A percentile compares a stretch with the other conserved stretches of the same genome.
These are phyloP conservation scores for Globisporangium echinulatum DNA, from an alignment of 352 stramenopile genomes.

Conservation along the genomic window DNA sequence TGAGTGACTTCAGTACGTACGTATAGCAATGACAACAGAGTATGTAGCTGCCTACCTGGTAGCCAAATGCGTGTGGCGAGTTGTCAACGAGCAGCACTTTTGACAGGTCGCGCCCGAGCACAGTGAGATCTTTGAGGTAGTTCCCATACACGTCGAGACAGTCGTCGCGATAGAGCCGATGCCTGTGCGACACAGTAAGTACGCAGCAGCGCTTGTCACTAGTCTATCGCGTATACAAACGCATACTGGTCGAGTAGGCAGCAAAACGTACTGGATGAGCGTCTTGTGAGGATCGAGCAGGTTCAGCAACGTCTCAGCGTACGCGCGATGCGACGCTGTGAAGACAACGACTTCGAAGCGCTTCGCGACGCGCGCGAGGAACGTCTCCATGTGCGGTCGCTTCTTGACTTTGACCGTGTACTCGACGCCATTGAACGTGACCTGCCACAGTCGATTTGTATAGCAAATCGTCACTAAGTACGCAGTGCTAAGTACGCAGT, in stretches of 20 bases:
- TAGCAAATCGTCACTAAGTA: too few relatives aligned
- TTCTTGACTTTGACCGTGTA: constrained; percentile 97
- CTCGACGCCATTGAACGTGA: constrained; percentile 92
- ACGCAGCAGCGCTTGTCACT: not conserved
- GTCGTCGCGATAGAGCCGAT: constrained; percentile 93
- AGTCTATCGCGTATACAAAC: too few relatives aligned
- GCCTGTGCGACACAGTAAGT: constrained; percentile 33
- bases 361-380: constrained; percentile 88
- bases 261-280: constrained; percentile 72
- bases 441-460: constrained; percentile 19
- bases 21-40: not conserved
- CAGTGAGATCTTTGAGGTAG: constrained; percentile 98
- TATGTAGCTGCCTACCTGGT: constrained; percentile 64
- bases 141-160: constrained; percentile 97
- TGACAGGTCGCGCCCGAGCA: constrained; percentile 91
- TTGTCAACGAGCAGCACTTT: constrained; percentile 96
- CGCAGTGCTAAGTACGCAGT: too few relatives aligned
- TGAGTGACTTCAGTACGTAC: not conserved
- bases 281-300: constrained; percentile 92
- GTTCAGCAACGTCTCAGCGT: constrained; percentile 97
- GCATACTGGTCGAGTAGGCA: not conserved
- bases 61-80: constrained; percentile 96
- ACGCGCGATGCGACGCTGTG: constrained; percentile 93
- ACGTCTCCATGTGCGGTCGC: constrained; percentile 93
- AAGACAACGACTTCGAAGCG: constrained; percentile 99